phyloP scores from a whole-genome alignment of 1,284 basidiomycete species.

The Hymenochaete sp. region DNA sequence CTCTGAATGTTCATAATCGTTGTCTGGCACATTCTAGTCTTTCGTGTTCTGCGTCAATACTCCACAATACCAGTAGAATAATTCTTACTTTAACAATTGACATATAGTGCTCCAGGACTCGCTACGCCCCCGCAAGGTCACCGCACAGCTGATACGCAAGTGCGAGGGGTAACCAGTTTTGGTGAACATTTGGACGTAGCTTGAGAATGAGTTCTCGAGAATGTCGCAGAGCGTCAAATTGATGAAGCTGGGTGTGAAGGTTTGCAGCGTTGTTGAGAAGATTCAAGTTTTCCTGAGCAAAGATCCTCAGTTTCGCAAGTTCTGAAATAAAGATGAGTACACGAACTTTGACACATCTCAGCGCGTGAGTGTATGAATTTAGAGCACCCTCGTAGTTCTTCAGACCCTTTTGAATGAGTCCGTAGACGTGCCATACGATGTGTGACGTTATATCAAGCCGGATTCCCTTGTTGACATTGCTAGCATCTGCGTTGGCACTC shows the following conservation, averaged over 20 bases:
- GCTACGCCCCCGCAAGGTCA: slow-evolving; percentile 63
- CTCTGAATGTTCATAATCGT: slow-evolving; percentile 84
- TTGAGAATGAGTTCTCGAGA: slow-evolving; percentile 77
- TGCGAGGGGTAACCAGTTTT: slow-evolving; percentile 87
- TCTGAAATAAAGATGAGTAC: neutral
- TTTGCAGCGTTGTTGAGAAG: slow-evolving; percentile 88
- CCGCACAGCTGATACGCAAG: slow-evolving; percentile 84
- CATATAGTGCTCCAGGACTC: slow-evolving; percentile 66
- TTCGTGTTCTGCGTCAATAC: slow-evolving; percentile 6
- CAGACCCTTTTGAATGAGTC: slow-evolving; percentile 85
- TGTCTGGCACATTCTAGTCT: slow-evolving; percentile 61
- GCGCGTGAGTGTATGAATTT: slow-evolving; percentile 49
- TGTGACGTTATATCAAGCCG: slow-evolving; percentile 86
- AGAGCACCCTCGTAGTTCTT: slow-evolving; percentile 62
- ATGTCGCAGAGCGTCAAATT: slow-evolving; percentile 75
- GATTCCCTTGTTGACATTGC: slow-evolving; percentile 73
- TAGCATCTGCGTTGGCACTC: slow-evolving; percentile 1
- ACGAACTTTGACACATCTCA: slow-evolving; percentile 82
- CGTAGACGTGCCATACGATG: slow-evolving; percentile 98
- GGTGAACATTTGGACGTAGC: slow-evolving; percentile 75
- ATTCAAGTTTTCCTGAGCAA: slow-evolving; percentile 82
- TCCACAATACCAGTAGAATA: slow-evolving; percentile 5
- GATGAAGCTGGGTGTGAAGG: slow-evolving; percentile 84
- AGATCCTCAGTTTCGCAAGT: slow-evolving; percentile 13
- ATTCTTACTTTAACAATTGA: slow-evolving; percentile 47